Evolutionary conservation across 768 basidiomycete species (phyloP).

Genomic region (Ephemerocybe angulata): DNA sequence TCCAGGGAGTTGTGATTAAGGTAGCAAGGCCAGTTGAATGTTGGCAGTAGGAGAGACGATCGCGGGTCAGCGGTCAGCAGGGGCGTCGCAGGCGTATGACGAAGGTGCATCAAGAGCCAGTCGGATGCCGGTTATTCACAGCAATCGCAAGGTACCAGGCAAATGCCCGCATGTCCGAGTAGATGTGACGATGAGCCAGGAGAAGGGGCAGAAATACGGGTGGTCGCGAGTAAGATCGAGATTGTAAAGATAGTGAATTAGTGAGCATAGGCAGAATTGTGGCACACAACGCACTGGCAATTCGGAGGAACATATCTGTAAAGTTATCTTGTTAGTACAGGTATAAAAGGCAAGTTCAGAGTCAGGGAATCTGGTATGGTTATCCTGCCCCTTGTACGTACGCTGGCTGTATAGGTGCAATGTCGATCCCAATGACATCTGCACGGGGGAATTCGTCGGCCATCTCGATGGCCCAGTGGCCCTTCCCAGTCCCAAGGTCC

Average conservation of each 20-base stretch:
- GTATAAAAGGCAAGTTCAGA: slow-evolving; percentile 13
- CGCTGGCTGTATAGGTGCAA: slow-evolving; percentile 72
- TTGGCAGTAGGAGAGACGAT: no score
- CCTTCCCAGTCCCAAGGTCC: slow-evolving; percentile 68
- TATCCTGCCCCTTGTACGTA: slow-evolving; percentile 25
- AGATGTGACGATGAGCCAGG: no score
- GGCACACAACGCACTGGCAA: slow-evolving; percentile 54
- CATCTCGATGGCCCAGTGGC: slow-evolving; percentile 68
- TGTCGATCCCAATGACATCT: slow-evolving; percentile 67
- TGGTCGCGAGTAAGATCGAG: background rate
- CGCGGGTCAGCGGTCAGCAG: no score
- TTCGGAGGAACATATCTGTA: slow-evolving; percentile 61
- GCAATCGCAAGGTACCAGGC: no score
- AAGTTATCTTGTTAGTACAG: background rate
- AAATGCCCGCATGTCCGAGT: no score
- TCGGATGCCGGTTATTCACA: no score
- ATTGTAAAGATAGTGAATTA: background rate
- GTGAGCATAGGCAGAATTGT: slow-evolving; percentile 5
- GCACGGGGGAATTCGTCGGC: slow-evolving; percentile 68
- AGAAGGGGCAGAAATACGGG: no score
- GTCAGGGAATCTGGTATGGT: slow-evolving; percentile 13
- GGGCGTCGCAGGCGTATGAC: no score
- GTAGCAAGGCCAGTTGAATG: no score
- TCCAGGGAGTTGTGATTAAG: no score
- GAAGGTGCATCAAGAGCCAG: no score